A percentile compares a stretch with the other conserved stretches of the same genome.
Conservation (phyloP, 2,329 filamentous ascomycete genomes). For the Microthyrium microscopicum region DNA sequence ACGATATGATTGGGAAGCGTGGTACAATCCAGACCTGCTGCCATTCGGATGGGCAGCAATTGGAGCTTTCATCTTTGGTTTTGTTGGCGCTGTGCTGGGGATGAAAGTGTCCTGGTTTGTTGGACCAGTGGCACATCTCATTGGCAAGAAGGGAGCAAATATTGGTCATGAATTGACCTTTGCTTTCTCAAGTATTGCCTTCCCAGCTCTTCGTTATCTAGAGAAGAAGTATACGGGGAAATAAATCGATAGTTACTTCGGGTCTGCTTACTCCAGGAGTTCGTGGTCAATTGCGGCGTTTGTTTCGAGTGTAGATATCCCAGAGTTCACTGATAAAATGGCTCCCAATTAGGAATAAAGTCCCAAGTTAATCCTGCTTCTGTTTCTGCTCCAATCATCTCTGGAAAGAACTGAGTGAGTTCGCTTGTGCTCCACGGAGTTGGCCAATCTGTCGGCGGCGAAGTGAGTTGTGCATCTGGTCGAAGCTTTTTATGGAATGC, state of each 20-base stretch:
- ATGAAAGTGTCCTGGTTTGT: slow-evolving; percentile 21
- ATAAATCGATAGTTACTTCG: slow-evolving; percentile 7
- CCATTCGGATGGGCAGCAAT: slow-evolving; percentile 21
- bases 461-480: slow-evolving; percentile 10
- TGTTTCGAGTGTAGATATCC: slow-evolving; percentile 1
- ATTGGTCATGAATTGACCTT: slow-evolving; percentile 20
- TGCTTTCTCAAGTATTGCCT: slow-evolving; percentile 16
- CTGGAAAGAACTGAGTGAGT: slow-evolving; percentile 17
- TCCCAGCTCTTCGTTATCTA: slow-evolving; percentile 16
- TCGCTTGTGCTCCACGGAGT: slow-evolving; percentile 11
- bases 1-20: slow-evolving; percentile 19
- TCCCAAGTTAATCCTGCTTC: slow-evolving; percentile 16
- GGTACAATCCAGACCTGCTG: slow-evolving; percentile 15
- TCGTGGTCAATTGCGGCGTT: neutral
- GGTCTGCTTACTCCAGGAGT: neutral
- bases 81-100: slow-evolving; percentile 18
- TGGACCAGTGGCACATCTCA: slow-evolving; percentile 17
- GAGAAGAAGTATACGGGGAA: slow-evolving; percentile 16
- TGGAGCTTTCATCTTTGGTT: slow-evolving; percentile 17
- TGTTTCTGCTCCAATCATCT: slow-evolving; percentile 17
- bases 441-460: neutral
- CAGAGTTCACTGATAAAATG: slow-evolving; percentile 8
- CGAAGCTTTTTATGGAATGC: slow-evolving; percentile 21
- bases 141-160: slow-evolving; percentile 18
- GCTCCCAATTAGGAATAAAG: slow-evolving; percentile 15